Percentiles rank a stretch among this genome's conserved stretches.
Conservation (phyloP, 257 asterid genomes). For the Eustoma russellianum region DNA sequence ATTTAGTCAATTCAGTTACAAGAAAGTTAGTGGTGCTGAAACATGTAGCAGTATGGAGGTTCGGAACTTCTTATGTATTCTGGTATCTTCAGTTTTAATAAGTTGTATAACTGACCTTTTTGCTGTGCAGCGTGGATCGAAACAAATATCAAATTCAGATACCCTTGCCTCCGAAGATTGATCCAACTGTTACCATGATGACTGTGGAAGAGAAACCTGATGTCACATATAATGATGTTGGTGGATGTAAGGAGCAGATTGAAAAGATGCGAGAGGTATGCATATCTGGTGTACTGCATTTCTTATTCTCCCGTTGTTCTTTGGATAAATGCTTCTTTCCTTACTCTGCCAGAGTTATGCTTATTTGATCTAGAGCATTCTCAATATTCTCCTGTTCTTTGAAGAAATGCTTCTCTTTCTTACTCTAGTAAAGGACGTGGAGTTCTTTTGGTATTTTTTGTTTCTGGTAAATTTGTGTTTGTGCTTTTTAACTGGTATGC, state of each 20-base stretch:
- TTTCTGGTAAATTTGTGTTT: background rate
- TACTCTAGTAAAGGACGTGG: no score
- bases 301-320: no score
- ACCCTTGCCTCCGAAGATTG: constrained; percentile 93
- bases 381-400: background rate
- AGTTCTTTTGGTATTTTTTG: background rate
- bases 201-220: constrained; percentile 97
- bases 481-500: no score
- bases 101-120: constrained; percentile 7
- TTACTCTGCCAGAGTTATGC: constrained; percentile 60
- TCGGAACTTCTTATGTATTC: background rate
- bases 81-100: background rate
- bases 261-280: constrained; percentile 95
- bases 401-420: background rate
- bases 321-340: background rate
- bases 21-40: no score
- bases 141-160: constrained; percentile 93
- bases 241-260: constrained; percentile 95
- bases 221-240: constrained; percentile 92
- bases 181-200: constrained; percentile 98
- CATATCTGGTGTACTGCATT: background rate
- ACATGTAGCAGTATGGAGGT: no score
- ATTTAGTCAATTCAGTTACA: no score
- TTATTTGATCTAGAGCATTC: background rate
- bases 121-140: constrained; percentile 65